Percentiles rank a stretch among this genome's conserved stretches.
Conservation (phyloP, 2,329 filamentous ascomycete genomes). For the Venturia asperata region DNA sequence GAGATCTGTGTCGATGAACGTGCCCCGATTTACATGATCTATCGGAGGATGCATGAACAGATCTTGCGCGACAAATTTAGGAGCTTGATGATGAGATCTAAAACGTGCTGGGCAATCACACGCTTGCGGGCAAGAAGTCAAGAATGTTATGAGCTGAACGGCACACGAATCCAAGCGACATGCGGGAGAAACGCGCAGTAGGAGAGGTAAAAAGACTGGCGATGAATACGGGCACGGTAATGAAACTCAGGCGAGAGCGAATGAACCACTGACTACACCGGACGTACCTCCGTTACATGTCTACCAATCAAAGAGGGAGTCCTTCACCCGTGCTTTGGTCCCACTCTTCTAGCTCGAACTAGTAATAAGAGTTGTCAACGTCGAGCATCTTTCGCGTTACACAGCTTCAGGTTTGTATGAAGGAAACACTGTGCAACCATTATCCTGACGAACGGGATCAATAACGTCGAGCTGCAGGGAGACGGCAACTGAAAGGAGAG, state of each 20-base stretch:
- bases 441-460: neutral
- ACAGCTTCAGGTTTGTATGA: neutral
- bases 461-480: neutral
- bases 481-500: neutral
- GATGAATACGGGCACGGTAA: too few species aligned
- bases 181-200: neutral
- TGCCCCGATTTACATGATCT: neutral
- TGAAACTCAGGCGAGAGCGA: too few species aligned
- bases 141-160: too few species aligned
- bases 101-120: neutral
- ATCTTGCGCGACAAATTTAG: neutral
- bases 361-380: neutral
- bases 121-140: too few species aligned
- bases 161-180: neutral
- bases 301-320: neutral
- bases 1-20: neutral
- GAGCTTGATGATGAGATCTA: neutral
- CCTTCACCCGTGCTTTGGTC: neutral
- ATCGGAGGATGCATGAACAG: neutral
- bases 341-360: too few species aligned
- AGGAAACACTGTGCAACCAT: neutral
- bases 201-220: too few species aligned
- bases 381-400: neutral
- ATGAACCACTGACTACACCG: neutral
- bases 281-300: neutral